Evolutionary conservation across 1,284 basidiomycete species (phyloP), one percentile per base, ranked within the genome.

Genomic region (Exsudoporus floridanus): DNA sequence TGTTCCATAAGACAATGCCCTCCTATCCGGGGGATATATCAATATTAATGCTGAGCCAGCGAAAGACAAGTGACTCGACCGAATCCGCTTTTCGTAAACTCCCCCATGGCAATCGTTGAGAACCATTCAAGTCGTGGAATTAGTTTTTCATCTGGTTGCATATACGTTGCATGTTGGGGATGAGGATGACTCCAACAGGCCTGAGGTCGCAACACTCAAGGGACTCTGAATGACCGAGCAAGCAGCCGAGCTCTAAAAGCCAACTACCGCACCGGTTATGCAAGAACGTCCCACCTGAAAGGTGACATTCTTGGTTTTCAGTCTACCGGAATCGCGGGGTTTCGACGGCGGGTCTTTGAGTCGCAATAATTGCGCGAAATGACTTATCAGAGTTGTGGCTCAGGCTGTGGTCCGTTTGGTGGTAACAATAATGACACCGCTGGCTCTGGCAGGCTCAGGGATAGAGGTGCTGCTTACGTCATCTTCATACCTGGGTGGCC

Each of bases 381-480:
- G 57, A 49, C 45, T 56, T 47, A 46, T 36, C 46, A 25, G 30
- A 19, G 28, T 14, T 1, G 9, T 12, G n/a, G 12, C 7, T 21
- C 42, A 18, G 43, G 40, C 12, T 3, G 10, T 28, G 39, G 40
- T 44, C 19, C 28, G 23, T 44, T 35, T 46, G 57, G 55, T 46
- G 30, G 54, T 19, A 23, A 53, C 21, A 39, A 56, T 50, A 56
- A 43, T 12, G 28, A 30, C 12, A 30, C 28, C 28, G 12, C 28
- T 30, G 28, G 28, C 28, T 47, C 35, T 21, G 46, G 54, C 41
- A 7, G 13, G 50, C 60, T 64, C 62, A 49, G 60, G 48, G 35
- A 57, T 39, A n/a, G 61, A 54, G 50, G 60, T 63, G 18, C 6
- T 41, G 64, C 53, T 63, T 63, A 63, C 47, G 46, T 63, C 52